These are phyloP conservation scores for Pseudotsuga menziesii DNA, from an alignment of 75 land plant genomes.

Conservation along the genomic window DNA sequence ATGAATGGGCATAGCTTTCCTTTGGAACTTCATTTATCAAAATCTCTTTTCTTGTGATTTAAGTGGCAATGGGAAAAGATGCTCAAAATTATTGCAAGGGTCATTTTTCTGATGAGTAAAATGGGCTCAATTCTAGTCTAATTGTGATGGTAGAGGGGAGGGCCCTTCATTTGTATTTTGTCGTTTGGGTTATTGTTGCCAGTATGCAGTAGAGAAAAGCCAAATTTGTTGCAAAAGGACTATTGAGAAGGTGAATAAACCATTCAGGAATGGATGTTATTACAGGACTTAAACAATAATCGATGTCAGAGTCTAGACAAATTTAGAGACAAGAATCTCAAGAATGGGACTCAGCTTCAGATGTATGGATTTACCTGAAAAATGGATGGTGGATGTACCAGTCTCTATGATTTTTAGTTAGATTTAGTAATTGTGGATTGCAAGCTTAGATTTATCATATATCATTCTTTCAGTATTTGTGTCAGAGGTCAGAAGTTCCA, in stretches of 20 bases:
- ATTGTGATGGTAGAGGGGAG: background rate
- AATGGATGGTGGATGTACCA: constrained; percentile 1
- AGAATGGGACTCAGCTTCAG: constrained; percentile 7
- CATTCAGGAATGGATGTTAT: constrained; percentile 5
- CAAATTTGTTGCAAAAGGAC: constrained; percentile 7
- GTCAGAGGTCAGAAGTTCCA: background rate
- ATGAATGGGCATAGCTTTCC: constrained; percentile 9
- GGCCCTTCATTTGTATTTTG: constrained; percentile 5
- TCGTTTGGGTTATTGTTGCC: background rate
- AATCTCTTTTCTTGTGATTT: background rate
- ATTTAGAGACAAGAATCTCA: background rate
- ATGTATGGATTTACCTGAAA: constrained; percentile 4
- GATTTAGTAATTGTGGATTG: constrained; percentile 10
- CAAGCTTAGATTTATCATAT: background rate
- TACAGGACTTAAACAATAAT: constrained; percentile 4
- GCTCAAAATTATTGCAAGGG: background rate
- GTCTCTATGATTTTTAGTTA: constrained; percentile 8
- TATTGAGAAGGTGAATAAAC: constrained; percentile 6
- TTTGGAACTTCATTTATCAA: constrained; percentile 2
- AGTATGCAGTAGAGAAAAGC: background rate
- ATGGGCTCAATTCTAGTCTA: constrained; percentile 10
- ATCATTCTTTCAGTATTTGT: constrained; percentile 6
- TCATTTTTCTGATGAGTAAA: background rate
- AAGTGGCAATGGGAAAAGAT: background rate
- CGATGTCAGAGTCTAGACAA: constrained; percentile 6